Evolutionary conservation across 2,329 filamentous ascomycete genomes (phyloP).

Genomic region (Monilinia laxa): DNA sequence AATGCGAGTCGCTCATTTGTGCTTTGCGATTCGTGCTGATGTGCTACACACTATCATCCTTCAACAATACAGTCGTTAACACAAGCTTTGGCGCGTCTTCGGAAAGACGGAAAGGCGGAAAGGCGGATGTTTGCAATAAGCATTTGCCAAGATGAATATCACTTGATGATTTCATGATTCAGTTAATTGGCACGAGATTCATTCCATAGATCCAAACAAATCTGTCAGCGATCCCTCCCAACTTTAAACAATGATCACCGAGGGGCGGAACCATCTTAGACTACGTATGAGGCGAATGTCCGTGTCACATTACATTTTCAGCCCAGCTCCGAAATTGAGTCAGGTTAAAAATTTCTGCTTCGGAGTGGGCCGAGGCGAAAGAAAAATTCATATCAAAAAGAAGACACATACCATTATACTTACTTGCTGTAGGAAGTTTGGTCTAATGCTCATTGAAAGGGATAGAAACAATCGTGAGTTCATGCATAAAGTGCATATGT

Average conservation of each 20-base stretch:
- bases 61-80: background rate
- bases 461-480: background rate
- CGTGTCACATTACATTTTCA: slow-evolving; percentile 1
- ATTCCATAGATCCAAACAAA: background rate
- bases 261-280: background rate
- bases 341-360: background rate
- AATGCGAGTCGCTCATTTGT: background rate
- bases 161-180: background rate
- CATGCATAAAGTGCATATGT: background rate
- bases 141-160: slow-evolving; percentile 10
- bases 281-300: background rate
- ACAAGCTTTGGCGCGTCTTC: slow-evolving; percentile 11
- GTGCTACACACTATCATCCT: background rate
- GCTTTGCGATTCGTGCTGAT: background rate
- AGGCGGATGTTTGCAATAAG: background rate
- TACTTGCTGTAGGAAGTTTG: background rate
- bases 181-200: background rate
- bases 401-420: background rate
- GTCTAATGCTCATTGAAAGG: background rate
- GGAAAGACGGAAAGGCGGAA: slow-evolving; percentile 1
- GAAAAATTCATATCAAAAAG: background rate
- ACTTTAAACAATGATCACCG: background rate
- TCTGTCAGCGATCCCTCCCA: background rate
- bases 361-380: background rate
- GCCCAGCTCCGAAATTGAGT: background rate